These are phyloP conservation scores for Eimeria praecox DNA, from an alignment of 169 alveolate species.

Conservation along the genomic window DNA sequence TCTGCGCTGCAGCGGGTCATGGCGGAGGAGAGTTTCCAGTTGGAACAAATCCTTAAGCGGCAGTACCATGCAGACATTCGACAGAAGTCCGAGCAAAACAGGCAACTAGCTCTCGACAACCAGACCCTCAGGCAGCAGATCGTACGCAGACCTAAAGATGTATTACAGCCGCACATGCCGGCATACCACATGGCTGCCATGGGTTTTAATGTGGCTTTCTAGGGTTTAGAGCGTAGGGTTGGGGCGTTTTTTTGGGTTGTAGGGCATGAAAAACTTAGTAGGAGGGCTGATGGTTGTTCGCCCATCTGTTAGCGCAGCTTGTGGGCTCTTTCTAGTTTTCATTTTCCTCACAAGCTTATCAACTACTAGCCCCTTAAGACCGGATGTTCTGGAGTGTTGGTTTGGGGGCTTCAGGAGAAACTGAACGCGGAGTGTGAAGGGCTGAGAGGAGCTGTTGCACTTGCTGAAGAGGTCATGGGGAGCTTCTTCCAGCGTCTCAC, in stretches of 20 bases:
- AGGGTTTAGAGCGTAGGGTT: neutral
- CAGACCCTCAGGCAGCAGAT: constrained; percentile 37
- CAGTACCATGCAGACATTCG: constrained; percentile 66
- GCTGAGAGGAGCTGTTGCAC: constrained; percentile 47
- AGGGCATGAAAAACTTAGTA: neutral
- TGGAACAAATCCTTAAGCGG: constrained; percentile 47
- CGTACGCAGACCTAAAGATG: neutral
- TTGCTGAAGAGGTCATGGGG: constrained; percentile 43
- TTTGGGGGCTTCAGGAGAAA: neutral
- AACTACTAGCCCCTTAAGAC: neutral
- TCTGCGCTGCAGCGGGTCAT: constrained; percentile 12
- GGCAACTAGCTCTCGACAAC: constrained; percentile 14
- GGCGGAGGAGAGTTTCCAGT: constrained; percentile 68
- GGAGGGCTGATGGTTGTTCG: neutral
- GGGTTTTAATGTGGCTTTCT: neutral
- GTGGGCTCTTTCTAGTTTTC: neutral
- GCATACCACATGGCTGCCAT: neutral
- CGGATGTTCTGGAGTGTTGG: neutral
- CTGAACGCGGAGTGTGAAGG: constrained; percentile 47
- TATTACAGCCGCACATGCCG: neutral
- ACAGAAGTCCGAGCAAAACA: constrained; percentile 40
- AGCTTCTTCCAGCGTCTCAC: neutral
- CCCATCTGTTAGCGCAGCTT: neutral
- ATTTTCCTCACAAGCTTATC: neutral
- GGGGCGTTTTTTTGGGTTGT: too few relatives aligned